Base-by-base conservation (phyloP, 306 rosid species). In the Malus sieversii region DNA sequence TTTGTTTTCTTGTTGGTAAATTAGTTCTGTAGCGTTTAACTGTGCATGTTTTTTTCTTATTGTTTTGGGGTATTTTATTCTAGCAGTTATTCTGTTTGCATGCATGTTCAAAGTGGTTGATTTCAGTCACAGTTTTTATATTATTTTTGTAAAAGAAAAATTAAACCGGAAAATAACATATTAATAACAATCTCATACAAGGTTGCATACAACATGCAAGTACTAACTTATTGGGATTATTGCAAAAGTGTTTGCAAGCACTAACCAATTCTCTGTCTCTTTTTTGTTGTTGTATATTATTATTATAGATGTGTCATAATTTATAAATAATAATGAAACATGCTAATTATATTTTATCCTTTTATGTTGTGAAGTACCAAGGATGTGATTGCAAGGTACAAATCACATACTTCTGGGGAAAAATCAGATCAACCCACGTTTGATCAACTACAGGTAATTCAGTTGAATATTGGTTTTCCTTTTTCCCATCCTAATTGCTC, bases 391-490 rank as follows among this genome's bases (percentile, higher is more conserved):
- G 79, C 70, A 51, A 83, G 83, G 78, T 83, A 79, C 25, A 35
- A 63, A 55, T 13, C 52, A 66, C 79, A 78, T 22, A 51, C 64
- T 29, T 77, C 35, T 44, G 33, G 51, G 9, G 73, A 83, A 63
- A 58, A 72, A 52, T 32, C 44, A 57, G 78, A 75, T 38, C 80
- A 78, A 19, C 48, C 46, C 46, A 19, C 38, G 3, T 75, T 73
- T 40, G 70, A 80, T 59, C 80, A 75, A 33, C 66, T 83, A 61
- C 87, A 78, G 85, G 89, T 86, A 75, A 72, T 53, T n/a, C 10
- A 57, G 10, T 33, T 6, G 6, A 10, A 22, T 25, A 25, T 3
- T 10, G 14, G 23, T 59, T 23, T 11, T 13, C 29, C 32, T 22
- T 23, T 59, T 4, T 5, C 23, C 7, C 25, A 1, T 55, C 10